Evolutionary conservation across 306 rosid genomes (phyloP).

Genomic region (Cicer bijugum): DNA sequence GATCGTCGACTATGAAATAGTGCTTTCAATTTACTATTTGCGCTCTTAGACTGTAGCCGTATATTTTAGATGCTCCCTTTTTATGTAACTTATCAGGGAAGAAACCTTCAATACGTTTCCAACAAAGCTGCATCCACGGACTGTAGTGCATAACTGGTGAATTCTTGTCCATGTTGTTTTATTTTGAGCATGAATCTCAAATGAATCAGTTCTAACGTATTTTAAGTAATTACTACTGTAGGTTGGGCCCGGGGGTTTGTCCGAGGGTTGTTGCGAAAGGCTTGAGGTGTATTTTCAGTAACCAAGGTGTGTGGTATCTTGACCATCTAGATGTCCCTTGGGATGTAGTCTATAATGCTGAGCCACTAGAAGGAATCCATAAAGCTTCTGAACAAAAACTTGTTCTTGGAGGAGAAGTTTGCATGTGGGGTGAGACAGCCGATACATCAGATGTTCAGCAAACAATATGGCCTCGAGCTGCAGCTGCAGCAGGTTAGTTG

Average conservation of each 20-base stretch:
- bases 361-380: constrained; percentile 77
- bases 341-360: constrained; percentile 72
- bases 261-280: constrained; percentile 85
- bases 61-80: constrained; percentile 31
- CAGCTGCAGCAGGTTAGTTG: constrained; percentile 91
- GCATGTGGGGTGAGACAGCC: constrained; percentile 92
- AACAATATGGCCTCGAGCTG: constrained; percentile 99
- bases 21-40: constrained; percentile 21
- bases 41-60: constrained; percentile 2
- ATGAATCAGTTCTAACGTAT: constrained; percentile 21
- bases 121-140: constrained; percentile 74
- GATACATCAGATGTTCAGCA: constrained; percentile 86
- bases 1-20: not conserved
- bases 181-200: constrained; percentile 29
- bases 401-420: constrained; percentile 96
- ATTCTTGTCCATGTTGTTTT: constrained; percentile 41
- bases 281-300: constrained; percentile 90
- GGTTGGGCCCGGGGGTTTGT: constrained; percentile 88
- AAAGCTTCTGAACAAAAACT: constrained; percentile 66
- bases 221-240: constrained; percentile 42
- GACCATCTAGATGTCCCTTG: constrained; percentile 92
- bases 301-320: constrained; percentile 95
- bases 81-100: constrained; percentile 72
- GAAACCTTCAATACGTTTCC: constrained; percentile 87
- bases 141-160: constrained; percentile 95